Evolutionary conservation across 2,329 filamentous ascomycete genomes (phyloP), one percentile per base, ranked within the genome.

Genomic region (Cryoendolithus antarcticus): DNA sequence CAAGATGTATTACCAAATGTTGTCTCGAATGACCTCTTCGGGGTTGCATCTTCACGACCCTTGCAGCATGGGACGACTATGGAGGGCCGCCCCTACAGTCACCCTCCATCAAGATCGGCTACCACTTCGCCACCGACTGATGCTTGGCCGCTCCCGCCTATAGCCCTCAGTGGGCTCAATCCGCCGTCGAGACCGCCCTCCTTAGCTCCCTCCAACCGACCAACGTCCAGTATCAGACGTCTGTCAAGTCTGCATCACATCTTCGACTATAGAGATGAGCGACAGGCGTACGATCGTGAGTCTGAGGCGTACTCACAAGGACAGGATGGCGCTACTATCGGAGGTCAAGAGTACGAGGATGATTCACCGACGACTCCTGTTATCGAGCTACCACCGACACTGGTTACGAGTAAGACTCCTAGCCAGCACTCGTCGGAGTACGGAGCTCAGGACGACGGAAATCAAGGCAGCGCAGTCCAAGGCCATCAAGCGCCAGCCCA

Each of bases 191-290:
- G 28, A 28, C 35, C 37, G 15, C 19, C 28, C 3, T 34, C 29
- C 9, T 33, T 31, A 9, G 21, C 30, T 5, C 34, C 39, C 10
- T 9, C 13, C 13, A 38, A 46, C 24, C 38, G 44, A 27, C 49
- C 47, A n/a, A 50, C 45, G 34, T 52, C 49, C 6, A 48, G 46
- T 0, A 48, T 56, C 34, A 43, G 41, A 4, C 41, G 48, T 9
- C 42, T 55, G 2, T 53, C 52, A 9, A 58, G 55, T 32, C 44
- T 58, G 10, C 56, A 59, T 39, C 54, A 49, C 30, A 33, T 59
- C 32, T 49, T 58, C 33, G 48, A 47, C 4, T 57, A 56, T 41
- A 53, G 49, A 7, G 54, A 58, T 36, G 54, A 56, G 35, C 48
- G 43, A 28, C 48, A 49, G 32, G 29, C 35, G 6, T 38, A 35